Base-by-base conservation (phyloP, 1,284 basidiomycete genomes). In the Sanghuangporus sanghuang region DNA sequence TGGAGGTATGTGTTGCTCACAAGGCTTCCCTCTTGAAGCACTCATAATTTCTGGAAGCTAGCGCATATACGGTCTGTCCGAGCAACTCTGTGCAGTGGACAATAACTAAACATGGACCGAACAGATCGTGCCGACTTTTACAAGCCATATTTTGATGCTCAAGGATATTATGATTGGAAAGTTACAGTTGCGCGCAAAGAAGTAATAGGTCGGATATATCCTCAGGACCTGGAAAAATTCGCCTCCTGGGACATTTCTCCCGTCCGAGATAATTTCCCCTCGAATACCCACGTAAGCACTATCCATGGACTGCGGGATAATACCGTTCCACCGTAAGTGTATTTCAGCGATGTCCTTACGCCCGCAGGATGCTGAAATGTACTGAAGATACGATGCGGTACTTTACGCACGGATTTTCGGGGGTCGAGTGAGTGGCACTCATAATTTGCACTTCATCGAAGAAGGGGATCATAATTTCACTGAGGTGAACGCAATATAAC, bases 381-480 rank as follows among this genome's bases (percentile, higher is more conserved):
- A n/a, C 32, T 39, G 32, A 67, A 90, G 89, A 48, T 88, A 85
- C 69, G 90, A 92, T 69, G 87, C 86, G 0, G 64, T 85, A 63
- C 85, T 91, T 58, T 90, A 89, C 64, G 81, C 86, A 1, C 78
- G 80, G 16, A 82, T 82, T 1, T 77, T 90, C 44, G 79, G 84
- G n/a, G 68, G 73, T 35, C 78, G 87, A 62, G 68, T 69, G 14
- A 81, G 85, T 14, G 90, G 89, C 49, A 89, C 87, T 3, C 88
- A 90, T 70, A 85, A 77, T 35, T 75, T 92, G 32, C 80, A 85
- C 70, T 74, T 86, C 35, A 75, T 89, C 38, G 90, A 91, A 71
- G 81, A 81, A 54, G 87, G 85, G 12, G 88, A 90, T 73, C 89
- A 92, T 70, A 92, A 90, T 72, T 87, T 87, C 69, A 85, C 81